Conservation (phyloP, 2,329 filamentous ascomycete species). For the Stylonectria norvegica region DNA sequence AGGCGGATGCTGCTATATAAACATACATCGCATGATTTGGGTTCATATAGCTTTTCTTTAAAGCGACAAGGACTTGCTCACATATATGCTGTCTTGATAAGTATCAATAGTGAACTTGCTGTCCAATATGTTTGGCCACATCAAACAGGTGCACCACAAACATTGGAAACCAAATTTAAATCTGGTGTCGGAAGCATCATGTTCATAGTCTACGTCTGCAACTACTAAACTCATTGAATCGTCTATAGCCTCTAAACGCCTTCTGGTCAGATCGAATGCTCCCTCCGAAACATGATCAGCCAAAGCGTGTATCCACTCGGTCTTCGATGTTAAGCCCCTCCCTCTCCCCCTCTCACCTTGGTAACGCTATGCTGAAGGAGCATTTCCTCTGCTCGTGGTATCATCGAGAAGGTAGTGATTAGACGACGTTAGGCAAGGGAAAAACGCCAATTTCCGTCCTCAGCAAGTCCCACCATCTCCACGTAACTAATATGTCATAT, state of each 20-base stretch:
- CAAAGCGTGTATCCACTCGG: slow-evolving; percentile 16
- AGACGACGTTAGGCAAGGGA: slow-evolving; percentile 14
- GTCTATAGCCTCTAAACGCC: slow-evolving; percentile 41
- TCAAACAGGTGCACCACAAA: no score
- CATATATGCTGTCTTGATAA: no score
- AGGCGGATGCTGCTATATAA: no score
- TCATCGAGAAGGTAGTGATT: slow-evolving; percentile 26
- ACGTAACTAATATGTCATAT: slow-evolving; percentile 6
- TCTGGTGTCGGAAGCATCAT: slow-evolving; percentile 30
- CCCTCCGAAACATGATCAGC: slow-evolving; percentile 22
- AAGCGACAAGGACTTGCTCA: no score
- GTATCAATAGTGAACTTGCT: no score
- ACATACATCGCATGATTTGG: no score
- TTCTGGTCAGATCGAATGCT: slow-evolving; percentile 33
- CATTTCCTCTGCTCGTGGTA: slow-evolving; percentile 21
- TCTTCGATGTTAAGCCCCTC: slow-evolving; percentile 10
- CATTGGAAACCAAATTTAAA: no score
- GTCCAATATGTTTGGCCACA: no score
- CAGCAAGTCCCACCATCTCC: slow-evolving; percentile 11
- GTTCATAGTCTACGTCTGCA: slow-evolving; percentile 32
- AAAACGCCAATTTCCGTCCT: slow-evolving; percentile 17
- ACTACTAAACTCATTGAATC: slow-evolving; percentile 36
- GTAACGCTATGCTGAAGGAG: slow-evolving; percentile 12
- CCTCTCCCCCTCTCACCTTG: slow-evolving; percentile 8
- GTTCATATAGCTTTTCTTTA: no score